phyloP scores from a whole-genome alignment of 495 filamentous ascomycete species.

The Trichoderma parareesei region DNA sequence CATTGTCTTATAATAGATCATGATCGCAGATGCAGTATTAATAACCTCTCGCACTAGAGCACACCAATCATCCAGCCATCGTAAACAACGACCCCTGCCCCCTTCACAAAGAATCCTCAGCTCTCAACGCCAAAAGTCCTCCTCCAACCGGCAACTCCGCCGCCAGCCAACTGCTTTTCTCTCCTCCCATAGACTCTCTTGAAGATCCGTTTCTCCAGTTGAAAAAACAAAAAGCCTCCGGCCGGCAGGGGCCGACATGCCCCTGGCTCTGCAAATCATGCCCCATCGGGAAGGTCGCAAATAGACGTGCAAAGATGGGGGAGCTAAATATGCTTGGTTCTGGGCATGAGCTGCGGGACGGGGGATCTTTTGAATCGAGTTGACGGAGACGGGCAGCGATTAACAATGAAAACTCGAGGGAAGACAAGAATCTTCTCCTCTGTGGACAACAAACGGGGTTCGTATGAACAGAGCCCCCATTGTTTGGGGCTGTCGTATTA shows the following conservation, averaged over 20 bases:
- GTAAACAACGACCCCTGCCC: no score
- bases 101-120: not conserved
- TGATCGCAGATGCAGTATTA: no score
- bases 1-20: no score
- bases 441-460: no score
- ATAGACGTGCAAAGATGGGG: not conserved
- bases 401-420: not conserved
- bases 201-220: no score
- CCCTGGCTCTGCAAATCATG: not conserved
- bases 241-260: not conserved
- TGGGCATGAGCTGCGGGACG: not conserved
- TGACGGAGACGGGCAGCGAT: not conserved
- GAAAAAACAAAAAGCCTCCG: not conserved
- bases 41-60: no score
- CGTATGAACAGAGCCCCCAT: no score
- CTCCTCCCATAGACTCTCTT: no score
- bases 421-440: no score
- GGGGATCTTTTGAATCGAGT: not conserved
- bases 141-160: not conserved
- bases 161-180: not conserved
- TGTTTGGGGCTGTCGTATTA: no score
- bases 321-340: not conserved
- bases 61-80: no score
- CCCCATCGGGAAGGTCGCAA: conserved; percentile 1
- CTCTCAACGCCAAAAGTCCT: not conserved